Percentiles rank a stretch among this genome's conserved stretches.
Evolutionary conservation across 1,139 yeast genomes (phyloP).

Genomic region (Suhomyces taliae): DNA sequence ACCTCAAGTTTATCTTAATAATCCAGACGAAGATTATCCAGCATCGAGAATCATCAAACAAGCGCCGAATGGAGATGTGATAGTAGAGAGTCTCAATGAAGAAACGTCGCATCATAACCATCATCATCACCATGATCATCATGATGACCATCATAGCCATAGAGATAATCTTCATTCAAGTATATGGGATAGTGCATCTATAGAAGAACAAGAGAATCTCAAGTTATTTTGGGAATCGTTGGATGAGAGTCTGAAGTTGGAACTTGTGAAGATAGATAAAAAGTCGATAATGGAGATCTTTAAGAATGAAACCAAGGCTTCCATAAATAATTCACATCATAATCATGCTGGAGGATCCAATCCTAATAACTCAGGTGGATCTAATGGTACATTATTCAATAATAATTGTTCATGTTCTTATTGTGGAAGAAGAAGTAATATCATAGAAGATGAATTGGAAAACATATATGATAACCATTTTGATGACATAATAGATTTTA

Average conservation of each 20-base stretch:
- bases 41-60: conserved; percentile 70
- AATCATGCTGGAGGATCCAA: neutral
- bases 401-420: conserved; percentile 65
- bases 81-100: conserved; percentile 54
- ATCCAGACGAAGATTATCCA: conserved; percentile 67
- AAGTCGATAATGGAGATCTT: conserved; percentile 67
- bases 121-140: conserved; percentile 1
- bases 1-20: conserved; percentile 48
- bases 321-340: conserved; percentile 8
- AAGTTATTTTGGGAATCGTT: conserved; percentile 72
- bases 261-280: conserved; percentile 67
- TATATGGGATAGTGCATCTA: conserved; percentile 59
- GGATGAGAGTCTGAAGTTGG: conserved; percentile 57
- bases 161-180: conserved; percentile 21
- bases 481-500: conserved; percentile 43
- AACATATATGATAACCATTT: conserved; percentile 59
- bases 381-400: conserved; percentile 8
- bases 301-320: conserved; percentile 34
- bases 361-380: neutral
- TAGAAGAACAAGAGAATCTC: conserved; percentile 61
- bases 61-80: conserved; percentile 72
- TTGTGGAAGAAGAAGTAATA: conserved; percentile 74
- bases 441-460: conserved; percentile 77
- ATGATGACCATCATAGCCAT: conserved; percentile 1
- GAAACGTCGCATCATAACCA: neutral